Percentiles rank a stretch among this genome's conserved stretches.
phyloP scores from a whole-genome alignment of 768 basidiomycete genomes.

The Boletus eberwhitei region DNA sequence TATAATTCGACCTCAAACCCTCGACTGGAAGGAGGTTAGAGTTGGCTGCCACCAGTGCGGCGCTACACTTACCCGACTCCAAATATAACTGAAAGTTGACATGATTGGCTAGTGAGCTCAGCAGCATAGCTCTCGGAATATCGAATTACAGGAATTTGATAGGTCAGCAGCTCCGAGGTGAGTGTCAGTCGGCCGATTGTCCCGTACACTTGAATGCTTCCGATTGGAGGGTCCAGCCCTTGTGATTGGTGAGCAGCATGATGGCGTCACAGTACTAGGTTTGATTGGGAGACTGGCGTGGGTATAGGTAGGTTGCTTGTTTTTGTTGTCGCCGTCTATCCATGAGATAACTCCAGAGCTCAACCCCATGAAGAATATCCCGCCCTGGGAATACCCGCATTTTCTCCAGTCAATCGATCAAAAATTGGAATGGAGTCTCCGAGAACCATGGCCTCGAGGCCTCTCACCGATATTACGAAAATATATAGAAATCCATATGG shows the following conservation, averaged over 20 bases:
- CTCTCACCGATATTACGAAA: conserved; percentile 5
- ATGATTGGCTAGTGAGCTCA: neutral
- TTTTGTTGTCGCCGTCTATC: neutral
- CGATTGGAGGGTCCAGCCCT: neutral
- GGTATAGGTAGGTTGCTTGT: neutral
- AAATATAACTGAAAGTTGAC: neutral
- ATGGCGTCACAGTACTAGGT: neutral
- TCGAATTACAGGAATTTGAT: neutral
- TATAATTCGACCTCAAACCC: neutral
- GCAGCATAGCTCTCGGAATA: neutral
- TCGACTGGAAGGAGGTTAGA: neutral
- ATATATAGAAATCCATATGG: neutral
- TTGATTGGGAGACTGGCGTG: neutral
- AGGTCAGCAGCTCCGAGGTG: neutral
- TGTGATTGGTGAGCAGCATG: neutral
- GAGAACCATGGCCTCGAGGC: neutral
- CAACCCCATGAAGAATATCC: neutral
- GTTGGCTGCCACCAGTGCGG: neutral
- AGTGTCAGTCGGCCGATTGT: no score
- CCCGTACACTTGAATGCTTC: neutral
- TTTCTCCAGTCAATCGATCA: neutral
- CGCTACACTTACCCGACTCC: neutral
- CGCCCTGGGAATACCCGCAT: neutral
- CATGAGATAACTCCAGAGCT: neutral
- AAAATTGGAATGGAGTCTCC: neutral